Conservation (phyloP, 2,329 filamentous ascomycete species). For the Botrytis deweyae region DNA sequence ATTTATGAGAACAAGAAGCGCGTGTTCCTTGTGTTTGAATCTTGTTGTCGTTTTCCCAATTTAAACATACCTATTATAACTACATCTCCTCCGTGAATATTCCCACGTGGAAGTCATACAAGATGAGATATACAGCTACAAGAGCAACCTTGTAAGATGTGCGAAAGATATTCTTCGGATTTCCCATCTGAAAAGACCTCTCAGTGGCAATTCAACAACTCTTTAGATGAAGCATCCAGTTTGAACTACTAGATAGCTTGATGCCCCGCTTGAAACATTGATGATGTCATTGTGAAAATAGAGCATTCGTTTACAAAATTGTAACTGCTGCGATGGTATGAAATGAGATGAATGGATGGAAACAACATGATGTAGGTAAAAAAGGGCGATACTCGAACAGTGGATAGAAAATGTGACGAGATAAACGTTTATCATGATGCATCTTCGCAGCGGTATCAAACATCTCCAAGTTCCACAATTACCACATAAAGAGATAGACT, state of each 20-base stretch:
- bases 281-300: background rate
- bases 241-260: background rate
- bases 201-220: too few relatives aligned
- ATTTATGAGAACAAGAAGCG: background rate
- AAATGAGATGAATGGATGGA: background rate
- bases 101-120: background rate
- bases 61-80: background rate
- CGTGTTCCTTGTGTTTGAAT: background rate
- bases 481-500: too few relatives aligned
- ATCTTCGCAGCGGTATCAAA: background rate
- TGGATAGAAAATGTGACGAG: too few relatives aligned
- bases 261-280: background rate
- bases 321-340: background rate
- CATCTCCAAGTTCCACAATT: background rate
- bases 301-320: background rate
- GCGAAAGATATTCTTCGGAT: background rate
- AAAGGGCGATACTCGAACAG: background rate
- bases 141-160: too few relatives aligned
- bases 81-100: background rate
- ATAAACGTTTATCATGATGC: background rate
- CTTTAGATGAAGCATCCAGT: background rate
- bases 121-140: background rate
- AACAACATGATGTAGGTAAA: background rate
- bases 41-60: background rate
- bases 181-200: background rate